These are phyloP conservation scores for Pichia kudriavzevii DNA, from an alignment of 1,139 yeast genomes.

Conservation along the genomic window DNA sequence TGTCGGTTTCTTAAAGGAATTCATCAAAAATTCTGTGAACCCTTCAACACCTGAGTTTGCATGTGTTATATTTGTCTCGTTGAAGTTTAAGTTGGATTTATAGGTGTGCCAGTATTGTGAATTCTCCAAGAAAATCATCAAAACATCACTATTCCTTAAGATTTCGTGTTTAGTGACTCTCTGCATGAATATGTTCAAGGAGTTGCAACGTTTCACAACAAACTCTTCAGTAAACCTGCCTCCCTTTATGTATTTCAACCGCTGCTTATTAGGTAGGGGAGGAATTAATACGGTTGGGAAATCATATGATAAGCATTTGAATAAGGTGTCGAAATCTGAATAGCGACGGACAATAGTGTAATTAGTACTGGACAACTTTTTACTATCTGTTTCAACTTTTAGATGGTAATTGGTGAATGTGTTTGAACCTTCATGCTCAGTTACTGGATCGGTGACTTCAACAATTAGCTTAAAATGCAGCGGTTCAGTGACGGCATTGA, in stretches of 20 bases:
- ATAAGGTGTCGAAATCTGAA: constrained; percentile 57
- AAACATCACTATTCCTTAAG: constrained; percentile 61
- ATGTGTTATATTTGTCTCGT: constrained; percentile 13
- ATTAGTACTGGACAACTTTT: constrained; percentile 33
- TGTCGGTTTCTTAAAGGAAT: constrained; percentile 66
- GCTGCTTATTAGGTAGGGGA: constrained; percentile 88
- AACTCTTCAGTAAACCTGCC: constrained; percentile 55
- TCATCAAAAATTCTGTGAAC: constrained; percentile 80
- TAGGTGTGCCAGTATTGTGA: constrained; percentile 74
- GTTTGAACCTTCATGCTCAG: constrained; percentile 74
- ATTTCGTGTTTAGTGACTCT: constrained; percentile 70
- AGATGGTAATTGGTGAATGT: constrained; percentile 77
- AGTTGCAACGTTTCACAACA: constrained; percentile 76
- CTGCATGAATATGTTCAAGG: constrained; percentile 67
- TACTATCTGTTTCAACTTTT: constrained; percentile 46
- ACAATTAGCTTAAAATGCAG: constrained; percentile 27
- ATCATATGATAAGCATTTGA: constrained; percentile 66
- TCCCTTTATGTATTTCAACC: constrained; percentile 90
- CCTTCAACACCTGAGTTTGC: constrained; percentile 38
- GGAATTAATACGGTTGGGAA: constrained; percentile 84
- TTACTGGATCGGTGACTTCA: constrained; percentile 62
- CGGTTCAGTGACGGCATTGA: not conserved
- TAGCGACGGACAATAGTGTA: constrained; percentile 31
- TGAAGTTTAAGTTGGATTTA: constrained; percentile 43
- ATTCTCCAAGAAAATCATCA: constrained; percentile 71